Percentiles rank a stretch among this genome's conserved stretches.
Evolutionary conservation across 176 grass and related monocot genomes (phyloP).

Genomic region (Phyllostachys edulis): DNA sequence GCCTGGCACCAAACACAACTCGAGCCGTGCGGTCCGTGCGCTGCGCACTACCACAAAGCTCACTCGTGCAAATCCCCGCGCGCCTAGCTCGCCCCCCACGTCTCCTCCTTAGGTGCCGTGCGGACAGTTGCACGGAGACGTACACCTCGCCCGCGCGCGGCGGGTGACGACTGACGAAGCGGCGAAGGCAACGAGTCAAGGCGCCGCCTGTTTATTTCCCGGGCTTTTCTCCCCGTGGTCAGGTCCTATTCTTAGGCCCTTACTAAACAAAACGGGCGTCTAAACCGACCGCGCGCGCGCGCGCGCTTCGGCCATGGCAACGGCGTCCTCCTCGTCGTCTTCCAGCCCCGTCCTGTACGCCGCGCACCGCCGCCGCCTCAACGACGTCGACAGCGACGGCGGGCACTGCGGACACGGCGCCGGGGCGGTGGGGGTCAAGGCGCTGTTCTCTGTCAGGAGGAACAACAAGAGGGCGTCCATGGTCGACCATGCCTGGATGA

Average conservation of each 20-base stretch:
- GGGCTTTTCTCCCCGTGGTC: not conserved
- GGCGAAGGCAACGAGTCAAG: not conserved
- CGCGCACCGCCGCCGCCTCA: conserved; percentile 42
- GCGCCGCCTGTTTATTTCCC: not conserved
- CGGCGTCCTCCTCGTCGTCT: not conserved
- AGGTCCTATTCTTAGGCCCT: not conserved
- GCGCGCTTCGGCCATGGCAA: conserved; percentile 25
- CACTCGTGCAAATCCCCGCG: not conserved
- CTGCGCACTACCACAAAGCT: not conserved
- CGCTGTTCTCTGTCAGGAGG: conserved; percentile 31
- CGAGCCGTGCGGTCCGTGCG: not conserved
- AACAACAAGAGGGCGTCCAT: conserved; percentile 25
- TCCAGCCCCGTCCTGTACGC: conserved; percentile 1
- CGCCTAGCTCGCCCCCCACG: not conserved
- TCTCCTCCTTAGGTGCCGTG: not conserved
- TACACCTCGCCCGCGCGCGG: not conserved
- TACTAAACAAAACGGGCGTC: not conserved
- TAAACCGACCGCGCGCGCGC: not conserved
- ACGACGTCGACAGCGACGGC: not conserved
- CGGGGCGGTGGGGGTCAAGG: not conserved
- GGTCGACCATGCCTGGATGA: conserved; percentile 38
- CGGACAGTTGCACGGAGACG: not conserved
- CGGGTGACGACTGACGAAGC: not conserved
- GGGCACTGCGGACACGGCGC: not conserved
- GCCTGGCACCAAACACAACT: not conserved